A percentile compares a stretch with the other conserved stretches of the same genome.
Conservation (phyloP, 1,139 yeast genomes). For the Suhomyces wounanorum region DNA sequence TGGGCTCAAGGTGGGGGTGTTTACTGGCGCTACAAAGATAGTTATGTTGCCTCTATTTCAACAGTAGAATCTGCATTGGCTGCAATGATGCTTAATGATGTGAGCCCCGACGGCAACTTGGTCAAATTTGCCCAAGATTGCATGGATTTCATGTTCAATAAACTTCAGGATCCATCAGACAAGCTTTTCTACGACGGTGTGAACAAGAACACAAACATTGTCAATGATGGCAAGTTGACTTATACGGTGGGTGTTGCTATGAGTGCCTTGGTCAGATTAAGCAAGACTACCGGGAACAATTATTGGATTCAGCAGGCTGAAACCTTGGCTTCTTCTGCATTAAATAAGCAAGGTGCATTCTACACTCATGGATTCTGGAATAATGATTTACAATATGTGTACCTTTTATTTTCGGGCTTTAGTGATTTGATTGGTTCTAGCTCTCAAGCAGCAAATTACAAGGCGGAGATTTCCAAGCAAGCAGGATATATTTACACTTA, state of each 20-base stretch:
- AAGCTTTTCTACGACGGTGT: conserved; percentile 37
- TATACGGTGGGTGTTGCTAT: conserved; percentile 40
- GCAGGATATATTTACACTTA: conserved; percentile 24
- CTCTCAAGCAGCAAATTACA: conserved; percentile 16
- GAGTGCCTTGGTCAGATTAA: conserved; percentile 32
- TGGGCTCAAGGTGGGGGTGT: conserved; percentile 36
- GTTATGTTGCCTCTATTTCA: conserved; percentile 39
- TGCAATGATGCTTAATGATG: conserved; percentile 30
- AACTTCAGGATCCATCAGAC: conserved; percentile 33
- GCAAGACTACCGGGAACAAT: conserved; percentile 15
- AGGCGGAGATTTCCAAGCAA: conserved; percentile 21
- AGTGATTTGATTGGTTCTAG: conserved; percentile 13
- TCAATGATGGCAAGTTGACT: conserved; percentile 38
- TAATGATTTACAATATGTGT: conserved; percentile 16
- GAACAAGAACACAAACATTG: conserved; percentile 16
- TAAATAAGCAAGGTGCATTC: conserved; percentile 17
- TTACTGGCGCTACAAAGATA: conserved; percentile 28
- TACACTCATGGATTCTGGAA: conserved; percentile 19
- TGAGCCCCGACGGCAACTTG: conserved; percentile 18
- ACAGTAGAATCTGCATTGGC: conserved; percentile 39
- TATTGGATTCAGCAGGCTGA: conserved; percentile 17
- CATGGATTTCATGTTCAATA: conserved; percentile 28
- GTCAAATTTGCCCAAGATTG: conserved; percentile 27
- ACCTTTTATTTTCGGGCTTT: conserved; percentile 17
- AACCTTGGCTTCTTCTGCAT: conserved; percentile 16